Base-by-base conservation (phyloP, 208 protist species). In the Wallacemonas sp. region DNA sequence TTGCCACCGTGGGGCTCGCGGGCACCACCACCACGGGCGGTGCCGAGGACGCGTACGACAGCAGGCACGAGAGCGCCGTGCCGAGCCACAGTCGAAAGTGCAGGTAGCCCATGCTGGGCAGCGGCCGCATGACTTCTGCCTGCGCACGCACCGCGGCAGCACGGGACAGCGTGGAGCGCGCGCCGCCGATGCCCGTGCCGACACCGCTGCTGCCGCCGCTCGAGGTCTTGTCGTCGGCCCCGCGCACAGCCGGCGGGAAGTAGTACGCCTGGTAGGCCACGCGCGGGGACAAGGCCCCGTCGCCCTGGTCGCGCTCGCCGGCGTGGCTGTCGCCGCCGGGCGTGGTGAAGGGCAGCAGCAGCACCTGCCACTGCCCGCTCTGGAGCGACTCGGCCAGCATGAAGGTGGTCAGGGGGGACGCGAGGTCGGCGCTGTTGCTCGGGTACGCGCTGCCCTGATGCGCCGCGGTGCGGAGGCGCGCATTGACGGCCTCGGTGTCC, bases 81-180 rank as follows among this genome's bases (percentile, higher is more conserved):
- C 77, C 71, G 2, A 75, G 44, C 74, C 75, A 81, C 54, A 57
- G 84, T 1, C 79, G 81, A 2, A 84, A 65, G 61, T 82, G 82
- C 23, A 91, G 52, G 69, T 74, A 83, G 26, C 72, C 77, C 63
- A 55, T 70, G 25, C 12, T 22, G 11, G 71, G 48, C 55, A 67
- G 61, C 16, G 54, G 33, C 14, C 69, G 50, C 32, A 74, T 72
- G 18, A 36, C n/a, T 22, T 72, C 36, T 10, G 39, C 54, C 28
- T 57, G 12, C 7, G 42, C 41, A 11, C 42, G 33, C 0, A 64
- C 2, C n/a, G 44, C 32, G 44, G 25, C 46, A 22, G 12, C 50
- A n/a, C 31, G 29, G 20, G 38, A 39, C 18, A 5, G n/a, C 38
- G 4, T 3, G 39, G 38, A 55, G 14, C 2, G 38, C 3, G 48